Evolutionary conservation across 208 protist species (phyloP).

Genomic region (Crithidia bombi): DNA sequence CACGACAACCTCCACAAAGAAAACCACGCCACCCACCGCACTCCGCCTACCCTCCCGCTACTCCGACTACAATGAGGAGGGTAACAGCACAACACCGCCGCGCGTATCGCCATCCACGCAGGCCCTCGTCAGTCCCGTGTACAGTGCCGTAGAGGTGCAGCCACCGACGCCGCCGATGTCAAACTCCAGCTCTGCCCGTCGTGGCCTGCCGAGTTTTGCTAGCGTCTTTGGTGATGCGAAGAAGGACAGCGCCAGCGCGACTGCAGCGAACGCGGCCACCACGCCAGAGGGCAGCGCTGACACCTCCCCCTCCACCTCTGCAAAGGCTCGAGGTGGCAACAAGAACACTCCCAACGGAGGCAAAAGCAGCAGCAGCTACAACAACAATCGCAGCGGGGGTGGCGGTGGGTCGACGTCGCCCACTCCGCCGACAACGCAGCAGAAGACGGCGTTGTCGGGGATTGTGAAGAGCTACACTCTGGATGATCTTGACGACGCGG

Average conservation of each 20-base stretch:
- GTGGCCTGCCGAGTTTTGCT: background rate
- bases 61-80: slow-evolving; percentile 3
- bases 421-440: background rate
- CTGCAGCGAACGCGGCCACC: background rate
- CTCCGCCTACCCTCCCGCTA: slow-evolving; percentile 18
- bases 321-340: background rate
- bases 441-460: background rate
- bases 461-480: slow-evolving; percentile 14
- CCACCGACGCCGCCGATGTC: slow-evolving; percentile 1
- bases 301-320: background rate
- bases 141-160: slow-evolving; percentile 26
- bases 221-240: background rate
- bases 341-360: background rate
- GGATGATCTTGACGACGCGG: slow-evolving; percentile 26
- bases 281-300: background rate
- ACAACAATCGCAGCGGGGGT: no score
- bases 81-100: background rate
- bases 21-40: background rate
- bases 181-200: background rate
- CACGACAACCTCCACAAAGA: background rate
- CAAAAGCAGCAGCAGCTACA: background rate
- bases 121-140: slow-evolving; percentile 12
- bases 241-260: slow-evolving; percentile 13
- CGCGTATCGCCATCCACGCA: background rate
- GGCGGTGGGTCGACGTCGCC: slow-evolving; percentile 1